phyloP scores from a whole-genome alignment of 768 basidiomycete species.

The Lactarius psammicola region DNA sequence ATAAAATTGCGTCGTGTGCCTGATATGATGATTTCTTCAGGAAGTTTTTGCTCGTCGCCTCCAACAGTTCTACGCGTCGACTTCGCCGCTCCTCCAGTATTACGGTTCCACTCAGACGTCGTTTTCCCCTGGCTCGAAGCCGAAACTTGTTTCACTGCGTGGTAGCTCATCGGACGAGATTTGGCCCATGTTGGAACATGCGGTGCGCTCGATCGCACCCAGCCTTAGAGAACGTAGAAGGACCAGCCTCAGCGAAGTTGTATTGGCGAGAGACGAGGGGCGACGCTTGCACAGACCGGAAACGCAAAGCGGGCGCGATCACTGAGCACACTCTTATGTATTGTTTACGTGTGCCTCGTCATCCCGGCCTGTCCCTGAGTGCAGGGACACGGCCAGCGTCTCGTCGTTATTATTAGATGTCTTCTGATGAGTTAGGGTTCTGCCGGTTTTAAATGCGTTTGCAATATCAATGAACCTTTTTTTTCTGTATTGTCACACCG shows the following conservation, averaged over 20 bases:
- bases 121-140: constrained; percentile 31
- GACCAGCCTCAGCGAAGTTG: constrained; percentile 55
- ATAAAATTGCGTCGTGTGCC: constrained; percentile 12
- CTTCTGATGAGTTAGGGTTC: not conserved
- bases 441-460: not conserved
- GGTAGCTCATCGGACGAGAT: constrained; percentile 86
- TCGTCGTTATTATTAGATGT: not conserved
- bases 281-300: constrained; percentile 9
- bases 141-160: constrained; percentile 58
- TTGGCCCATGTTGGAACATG: constrained; percentile 76
- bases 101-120: constrained; percentile 47
- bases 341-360: not conserved
- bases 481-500: not conserved
- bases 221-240: constrained; percentile 50
- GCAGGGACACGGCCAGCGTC: not conserved
- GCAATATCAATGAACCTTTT: constrained; percentile 4
- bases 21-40: constrained; percentile 39
- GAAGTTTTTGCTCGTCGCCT: constrained; percentile 77
- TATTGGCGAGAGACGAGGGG: constrained; percentile 38
- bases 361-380: not conserved
- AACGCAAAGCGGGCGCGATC: constrained; percentile 1
- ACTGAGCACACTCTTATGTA: not conserved
- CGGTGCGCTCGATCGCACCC: constrained; percentile 59
- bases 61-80: constrained; percentile 72
- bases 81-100: constrained; percentile 77